Percentiles rank a stretch among this genome's conserved stretches.
phyloP scores from a whole-genome alignment of 139 green algal genomes.

The Chlorella sp. region DNA sequence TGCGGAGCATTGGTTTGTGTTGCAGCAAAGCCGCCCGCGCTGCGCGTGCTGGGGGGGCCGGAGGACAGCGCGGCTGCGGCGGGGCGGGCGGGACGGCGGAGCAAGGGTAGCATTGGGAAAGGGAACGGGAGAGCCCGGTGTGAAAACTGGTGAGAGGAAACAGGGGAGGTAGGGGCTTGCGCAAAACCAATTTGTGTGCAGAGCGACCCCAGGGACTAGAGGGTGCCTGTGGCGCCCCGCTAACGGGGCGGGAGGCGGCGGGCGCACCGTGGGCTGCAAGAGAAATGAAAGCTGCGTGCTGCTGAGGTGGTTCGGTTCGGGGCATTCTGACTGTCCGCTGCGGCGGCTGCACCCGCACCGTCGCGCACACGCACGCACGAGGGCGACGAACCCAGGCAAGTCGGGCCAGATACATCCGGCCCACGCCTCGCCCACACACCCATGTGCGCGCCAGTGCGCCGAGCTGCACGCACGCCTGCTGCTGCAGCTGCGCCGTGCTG shows the following conservation, averaged over 20 bases:
- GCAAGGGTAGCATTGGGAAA: constrained; percentile 7
- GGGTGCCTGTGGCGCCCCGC: too few relatives aligned
- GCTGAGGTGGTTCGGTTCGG: neutral
- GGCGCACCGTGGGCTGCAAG: neutral
- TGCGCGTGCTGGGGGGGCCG: neutral
- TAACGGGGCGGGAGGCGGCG: neutral
- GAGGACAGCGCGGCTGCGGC: neutral
- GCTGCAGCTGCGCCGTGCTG: neutral
- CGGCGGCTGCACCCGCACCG: neutral
- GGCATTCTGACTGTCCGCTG: neutral
- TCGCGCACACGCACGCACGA: neutral
- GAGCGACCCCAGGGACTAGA: neutral
- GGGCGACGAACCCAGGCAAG: neutral
- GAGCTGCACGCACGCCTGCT: neutral
- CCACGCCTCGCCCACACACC: neutral
- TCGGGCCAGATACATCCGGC: neutral
- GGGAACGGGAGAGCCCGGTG: neutral
- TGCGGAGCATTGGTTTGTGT: neutral
- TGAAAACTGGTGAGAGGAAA: neutral
- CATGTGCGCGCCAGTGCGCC: neutral
- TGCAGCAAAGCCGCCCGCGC: constrained; percentile 4
- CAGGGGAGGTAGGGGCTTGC: neutral
- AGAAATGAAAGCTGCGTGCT: neutral
- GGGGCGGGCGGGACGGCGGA: neutral
- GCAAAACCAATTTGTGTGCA: neutral